Evolutionary conservation across 2,329 filamentous ascomycete genomes (phyloP).

Genomic region (Setomelanomma holmii): DNA sequence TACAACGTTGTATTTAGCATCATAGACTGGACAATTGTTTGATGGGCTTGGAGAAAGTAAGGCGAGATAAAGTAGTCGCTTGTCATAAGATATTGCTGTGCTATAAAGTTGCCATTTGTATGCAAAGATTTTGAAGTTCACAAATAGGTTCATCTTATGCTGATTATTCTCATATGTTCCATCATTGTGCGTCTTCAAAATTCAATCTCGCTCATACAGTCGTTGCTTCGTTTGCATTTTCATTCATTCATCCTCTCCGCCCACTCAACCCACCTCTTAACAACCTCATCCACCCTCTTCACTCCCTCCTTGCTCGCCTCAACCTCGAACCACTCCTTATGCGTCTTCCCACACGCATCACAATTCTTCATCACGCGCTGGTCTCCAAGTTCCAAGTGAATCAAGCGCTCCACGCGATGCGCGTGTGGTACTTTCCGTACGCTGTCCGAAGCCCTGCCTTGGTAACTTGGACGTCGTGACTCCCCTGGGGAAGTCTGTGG

Average conservation of each 20-base stretch:
- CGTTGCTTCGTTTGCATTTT: no score
- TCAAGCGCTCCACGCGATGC: slow-evolving; percentile 85
- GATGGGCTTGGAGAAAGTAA: no score
- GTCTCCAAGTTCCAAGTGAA: slow-evolving; percentile 84
- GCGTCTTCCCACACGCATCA: slow-evolving; percentile 78
- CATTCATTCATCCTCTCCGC: slow-evolving; percentile 59
- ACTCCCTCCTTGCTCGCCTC: slow-evolving; percentile 76
- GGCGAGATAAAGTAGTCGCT: no score
- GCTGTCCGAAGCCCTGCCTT: slow-evolving; percentile 21
- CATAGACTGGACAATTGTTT: no score
- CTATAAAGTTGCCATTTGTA: no score
- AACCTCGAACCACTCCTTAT: slow-evolving; percentile 95
- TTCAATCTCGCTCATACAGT: no score
- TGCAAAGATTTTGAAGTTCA: no score
- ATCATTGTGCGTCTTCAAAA: no score
- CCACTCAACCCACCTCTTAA: slow-evolving; percentile 87
- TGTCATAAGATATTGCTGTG: no score
- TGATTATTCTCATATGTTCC: neutral
- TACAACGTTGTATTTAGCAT: no score
- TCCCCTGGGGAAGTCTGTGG: slow-evolving; percentile 35
- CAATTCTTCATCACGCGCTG: slow-evolving; percentile 70
- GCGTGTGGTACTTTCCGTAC: slow-evolving; percentile 80
- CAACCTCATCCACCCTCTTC: slow-evolving; percentile 72
- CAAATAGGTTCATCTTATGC: no score
- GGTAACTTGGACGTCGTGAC: slow-evolving; percentile 31